Evolutionary conservation across 2,329 filamentous ascomycete species (phyloP).

Genomic region (Ophiostoma perfectum): DNA sequence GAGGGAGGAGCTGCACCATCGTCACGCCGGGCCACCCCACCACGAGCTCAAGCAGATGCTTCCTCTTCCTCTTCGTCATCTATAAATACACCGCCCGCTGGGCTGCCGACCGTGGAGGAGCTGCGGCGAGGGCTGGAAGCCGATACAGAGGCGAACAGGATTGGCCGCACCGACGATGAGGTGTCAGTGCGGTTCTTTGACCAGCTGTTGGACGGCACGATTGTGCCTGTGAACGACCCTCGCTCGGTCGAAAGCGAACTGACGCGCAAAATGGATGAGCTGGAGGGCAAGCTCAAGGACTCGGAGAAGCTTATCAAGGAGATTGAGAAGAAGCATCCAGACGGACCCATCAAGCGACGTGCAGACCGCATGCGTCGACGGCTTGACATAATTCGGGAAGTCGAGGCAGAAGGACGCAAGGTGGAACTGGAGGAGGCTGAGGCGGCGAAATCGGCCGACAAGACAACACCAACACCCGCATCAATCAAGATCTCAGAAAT

Average conservation of each 20-base stretch:
- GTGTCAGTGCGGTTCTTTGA: constrained; percentile 45
- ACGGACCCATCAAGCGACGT: constrained; percentile 15
- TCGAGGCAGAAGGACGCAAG: not conserved
- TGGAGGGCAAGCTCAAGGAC: constrained; percentile 34
- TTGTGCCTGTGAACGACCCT: constrained; percentile 37
- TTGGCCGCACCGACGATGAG: constrained; percentile 14
- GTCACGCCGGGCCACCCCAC: not conserved
- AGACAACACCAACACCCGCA: not conserved
- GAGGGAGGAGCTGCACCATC: not conserved
- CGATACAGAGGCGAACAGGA: not conserved
- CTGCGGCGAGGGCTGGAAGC: constrained; percentile 4
- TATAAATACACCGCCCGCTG: not conserved
- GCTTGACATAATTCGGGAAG: constrained; percentile 24
- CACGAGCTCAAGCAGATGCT: not conserved
- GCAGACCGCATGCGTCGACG: constrained; percentile 21
- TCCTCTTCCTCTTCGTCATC: not conserved
- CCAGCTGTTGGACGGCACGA: constrained; percentile 37
- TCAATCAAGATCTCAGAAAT: constrained; percentile 25
- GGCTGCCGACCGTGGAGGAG: constrained; percentile 4
- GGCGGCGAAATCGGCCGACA: not conserved
- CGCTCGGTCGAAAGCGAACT: constrained; percentile 39
- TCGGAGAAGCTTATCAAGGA: constrained; percentile 29
- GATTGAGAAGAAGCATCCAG: constrained; percentile 26
- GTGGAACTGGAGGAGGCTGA: constrained; percentile 30
- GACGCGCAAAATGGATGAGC: constrained; percentile 35